Evolutionary conservation across 2,329 filamentous ascomycete genomes (phyloP).

Genomic region (Dothideomycetes sp.): DNA sequence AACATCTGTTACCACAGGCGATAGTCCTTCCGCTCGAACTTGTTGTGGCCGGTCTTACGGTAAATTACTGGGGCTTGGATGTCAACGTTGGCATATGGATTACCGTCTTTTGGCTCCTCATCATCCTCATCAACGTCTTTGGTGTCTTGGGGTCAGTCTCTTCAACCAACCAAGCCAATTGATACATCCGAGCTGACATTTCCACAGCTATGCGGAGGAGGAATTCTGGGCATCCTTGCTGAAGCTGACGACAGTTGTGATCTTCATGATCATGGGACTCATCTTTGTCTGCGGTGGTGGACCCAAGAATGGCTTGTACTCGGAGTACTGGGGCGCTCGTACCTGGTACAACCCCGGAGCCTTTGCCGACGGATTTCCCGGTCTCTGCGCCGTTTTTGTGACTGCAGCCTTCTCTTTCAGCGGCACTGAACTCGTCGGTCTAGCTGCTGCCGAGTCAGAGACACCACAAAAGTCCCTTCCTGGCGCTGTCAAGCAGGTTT

Average conservation of each 20-base stretch:
- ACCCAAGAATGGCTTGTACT: constrained; percentile 30
- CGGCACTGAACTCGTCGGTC: constrained; percentile 65
- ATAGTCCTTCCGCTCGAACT: constrained; percentile 76
- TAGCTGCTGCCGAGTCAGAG: constrained; percentile 69
- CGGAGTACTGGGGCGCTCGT: constrained; percentile 41
- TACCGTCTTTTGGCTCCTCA: constrained; percentile 68
- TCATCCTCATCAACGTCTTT: constrained; percentile 76
- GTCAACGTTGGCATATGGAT: constrained; percentile 69
- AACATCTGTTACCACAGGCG: constrained; percentile 80
- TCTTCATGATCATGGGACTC: constrained; percentile 81
- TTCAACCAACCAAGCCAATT: too few species aligned
- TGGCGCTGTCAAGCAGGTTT: constrained; percentile 83
- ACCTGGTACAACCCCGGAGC: constrained; percentile 75
- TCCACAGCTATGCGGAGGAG: constrained; percentile 67
- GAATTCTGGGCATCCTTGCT: constrained; percentile 81
- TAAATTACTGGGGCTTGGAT: constrained; percentile 59
- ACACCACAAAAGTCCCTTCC: constrained; percentile 75
- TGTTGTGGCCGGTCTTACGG: constrained; percentile 75
- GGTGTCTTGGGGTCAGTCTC: constrained; percentile 58
- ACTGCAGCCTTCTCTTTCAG: constrained; percentile 69
- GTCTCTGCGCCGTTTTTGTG: constrained; percentile 67
- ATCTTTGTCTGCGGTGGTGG: constrained; percentile 74
- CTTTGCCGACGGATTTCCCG: constrained; percentile 74
- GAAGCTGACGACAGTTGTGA: constrained; percentile 77
- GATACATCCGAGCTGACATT: background rate